phyloP scores from a whole-genome alignment of 345 rosid species.

The Triadica sebifera region DNA sequence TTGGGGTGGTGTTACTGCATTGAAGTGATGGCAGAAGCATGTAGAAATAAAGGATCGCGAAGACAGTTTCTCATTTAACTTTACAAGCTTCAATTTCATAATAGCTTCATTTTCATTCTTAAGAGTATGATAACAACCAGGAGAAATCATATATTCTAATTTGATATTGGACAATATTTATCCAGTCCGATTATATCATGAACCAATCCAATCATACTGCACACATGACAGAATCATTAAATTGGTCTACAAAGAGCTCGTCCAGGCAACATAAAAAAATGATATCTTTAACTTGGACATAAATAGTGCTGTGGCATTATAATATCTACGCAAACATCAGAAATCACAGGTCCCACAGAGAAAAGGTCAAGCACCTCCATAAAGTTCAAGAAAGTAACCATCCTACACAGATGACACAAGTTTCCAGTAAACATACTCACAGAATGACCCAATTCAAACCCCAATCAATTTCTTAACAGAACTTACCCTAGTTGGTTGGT shows the following conservation, averaged over 20 bases:
- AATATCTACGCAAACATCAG: neutral
- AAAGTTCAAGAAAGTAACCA: neutral
- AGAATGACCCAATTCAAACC: neutral
- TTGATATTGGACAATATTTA: no score
- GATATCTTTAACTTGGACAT: neutral
- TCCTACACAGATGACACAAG: neutral
- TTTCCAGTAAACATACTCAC: neutral
- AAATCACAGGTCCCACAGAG: neutral
- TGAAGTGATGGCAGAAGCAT: neutral
- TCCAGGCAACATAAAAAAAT: neutral
- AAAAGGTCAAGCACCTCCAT: neutral
- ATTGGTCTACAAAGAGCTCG: no score
- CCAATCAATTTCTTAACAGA: neutral
- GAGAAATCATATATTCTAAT: no score
- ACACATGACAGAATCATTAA: no score
- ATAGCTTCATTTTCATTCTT: neutral
- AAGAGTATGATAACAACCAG: no score
- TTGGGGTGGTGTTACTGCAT: neutral
- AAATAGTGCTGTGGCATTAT: neutral
- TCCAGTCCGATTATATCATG: no score
- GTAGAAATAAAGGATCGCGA: no score
- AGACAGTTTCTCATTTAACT: neutral
- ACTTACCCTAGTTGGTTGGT: neutral
- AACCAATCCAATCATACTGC: no score
- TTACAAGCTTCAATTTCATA: neutral